phyloP scores from a whole-genome alignment of 768 basidiomycete genomes.

The Podaxis sp. region DNA sequence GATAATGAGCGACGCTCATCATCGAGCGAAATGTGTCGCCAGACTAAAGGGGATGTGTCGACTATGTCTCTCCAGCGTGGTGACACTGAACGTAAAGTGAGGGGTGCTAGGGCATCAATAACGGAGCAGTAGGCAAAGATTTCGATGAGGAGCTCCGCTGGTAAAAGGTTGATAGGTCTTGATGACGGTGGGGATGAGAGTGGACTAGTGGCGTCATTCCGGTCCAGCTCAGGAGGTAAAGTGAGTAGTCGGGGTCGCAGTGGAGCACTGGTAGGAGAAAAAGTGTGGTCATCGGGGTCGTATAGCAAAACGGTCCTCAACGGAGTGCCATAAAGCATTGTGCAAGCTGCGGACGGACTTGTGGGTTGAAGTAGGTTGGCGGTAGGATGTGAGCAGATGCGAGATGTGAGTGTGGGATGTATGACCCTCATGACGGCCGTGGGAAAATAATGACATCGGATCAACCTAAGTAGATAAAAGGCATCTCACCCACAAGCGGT shows the following conservation, averaged over 20 bases:
- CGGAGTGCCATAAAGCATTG: not conserved
- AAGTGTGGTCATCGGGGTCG: not conserved
- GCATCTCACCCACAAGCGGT: not conserved
- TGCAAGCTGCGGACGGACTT: not conserved
- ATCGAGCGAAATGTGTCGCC: slow-evolving; percentile 58
- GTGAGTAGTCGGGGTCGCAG: not conserved
- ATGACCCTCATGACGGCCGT: not conserved
- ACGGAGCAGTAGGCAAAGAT: slow-evolving; percentile 50
- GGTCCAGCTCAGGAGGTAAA: not conserved
- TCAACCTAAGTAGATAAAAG: not conserved
- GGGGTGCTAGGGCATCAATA: slow-evolving; percentile 46
- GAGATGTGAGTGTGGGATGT: slow-evolving; percentile 9
- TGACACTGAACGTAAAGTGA: slow-evolving; percentile 55
- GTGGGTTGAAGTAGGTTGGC: not conserved
- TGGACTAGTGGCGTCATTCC: not conserved
- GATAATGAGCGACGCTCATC: slow-evolving; percentile 36
- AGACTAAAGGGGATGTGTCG: slow-evolving; percentile 53
- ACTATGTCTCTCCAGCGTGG: slow-evolving; percentile 58
- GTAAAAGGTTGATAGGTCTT: slow-evolving; percentile 37
- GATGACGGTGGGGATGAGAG: slow-evolving; percentile 12
- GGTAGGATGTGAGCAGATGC: slow-evolving; percentile 1
- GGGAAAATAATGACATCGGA: slow-evolving; percentile 9
- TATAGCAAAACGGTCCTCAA: not conserved
- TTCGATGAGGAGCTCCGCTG: slow-evolving; percentile 62
- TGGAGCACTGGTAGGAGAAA: not conserved